A percentile compares a stretch with the other conserved stretches of the same genome.
These are phyloP conservation scores for Bathelium albidoporum DNA, from an alignment of 495 filamentous ascomycete species.

Conservation along the genomic window DNA sequence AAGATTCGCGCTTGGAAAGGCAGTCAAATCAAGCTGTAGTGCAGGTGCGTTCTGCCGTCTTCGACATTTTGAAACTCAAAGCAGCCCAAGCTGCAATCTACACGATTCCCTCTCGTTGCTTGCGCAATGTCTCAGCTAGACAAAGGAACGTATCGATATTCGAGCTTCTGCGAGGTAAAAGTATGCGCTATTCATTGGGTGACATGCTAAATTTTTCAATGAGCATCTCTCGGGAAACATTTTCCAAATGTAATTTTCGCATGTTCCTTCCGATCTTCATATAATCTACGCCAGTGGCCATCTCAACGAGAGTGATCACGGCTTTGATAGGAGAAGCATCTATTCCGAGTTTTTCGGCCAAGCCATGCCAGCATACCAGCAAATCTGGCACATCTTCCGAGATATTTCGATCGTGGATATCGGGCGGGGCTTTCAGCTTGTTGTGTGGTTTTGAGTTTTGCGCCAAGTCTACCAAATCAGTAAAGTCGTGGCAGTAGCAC, in stretches of 20 bases:
- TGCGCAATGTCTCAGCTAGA: no score
- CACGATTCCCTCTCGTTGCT: no score
- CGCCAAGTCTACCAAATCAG: conserved; percentile 1
- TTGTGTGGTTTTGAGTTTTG: conserved; percentile 4
- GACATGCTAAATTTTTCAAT: neutral
- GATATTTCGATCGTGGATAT: neutral
- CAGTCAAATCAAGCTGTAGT: neutral
- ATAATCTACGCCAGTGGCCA: neutral
- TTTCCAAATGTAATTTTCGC: neutral
- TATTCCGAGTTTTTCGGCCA: neutral
- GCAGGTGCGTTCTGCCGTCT: no score
- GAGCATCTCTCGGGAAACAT: neutral
- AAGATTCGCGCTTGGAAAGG: neutral
- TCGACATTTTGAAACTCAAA: no score
- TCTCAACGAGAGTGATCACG: neutral
- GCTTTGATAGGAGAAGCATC: neutral
- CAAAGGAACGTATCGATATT: no score
- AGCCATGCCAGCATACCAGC: neutral
- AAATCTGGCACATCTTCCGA: neutral
- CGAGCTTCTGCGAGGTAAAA: no score
- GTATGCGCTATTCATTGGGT: no score
- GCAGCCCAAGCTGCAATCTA: no score
- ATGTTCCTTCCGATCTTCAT: neutral
- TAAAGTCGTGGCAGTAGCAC: conserved; percentile 4
- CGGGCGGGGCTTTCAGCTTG: neutral